Base-by-base conservation (phyloP, 2,329 filamentous ascomycete species). In the Cyclaneusma minus region DNA sequence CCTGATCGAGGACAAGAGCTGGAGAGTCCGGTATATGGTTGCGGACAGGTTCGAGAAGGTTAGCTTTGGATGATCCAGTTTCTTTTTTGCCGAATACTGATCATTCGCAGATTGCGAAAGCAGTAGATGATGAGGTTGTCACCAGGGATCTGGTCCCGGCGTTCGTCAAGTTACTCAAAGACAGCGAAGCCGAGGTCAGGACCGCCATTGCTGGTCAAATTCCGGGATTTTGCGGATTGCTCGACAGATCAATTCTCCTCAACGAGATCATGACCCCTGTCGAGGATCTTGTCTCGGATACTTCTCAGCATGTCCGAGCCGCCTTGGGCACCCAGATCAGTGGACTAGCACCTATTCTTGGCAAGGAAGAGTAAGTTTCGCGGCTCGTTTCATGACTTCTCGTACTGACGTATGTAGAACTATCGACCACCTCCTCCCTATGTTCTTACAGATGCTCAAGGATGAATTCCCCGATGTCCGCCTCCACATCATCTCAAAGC, bases 371-470 rank as follows among this genome's bases (percentile, higher is more conserved):
- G 80, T 91, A 64, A 45, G 78, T 56, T 21, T 19, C 21, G 24
- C 25, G 6, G 25, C 27, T 6, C 5, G 5, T 28, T 27, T 25
- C 14, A 29, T 11, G 29, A 28, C 36, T 35, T 35, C 32, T 44
- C 25, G 36, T 36, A 20, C 33, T 41, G 20, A 45, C 33, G 27
- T 29, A 19, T 24, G 1, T 39, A 89, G 82, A 55, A 98, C 89
- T 16, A 95, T 93, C 40, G 78, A 89, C 41, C 89, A 98, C 51
- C 72, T 98, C 22, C 69, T 98, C 22, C 89, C 89, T 28, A 98
- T 98, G 87, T 95, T 98, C 56, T 66, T 98, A 28, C 82, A 92
- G 52, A 98, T 98, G 89, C 74, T 98, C 44, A 98, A 95, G 66
- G 89, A 98, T 45, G 89, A 98, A 49, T 95, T 94, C 54, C 89